Conservation (phyloP, 305 asterid species). For the Solanum hybrid region DNA sequence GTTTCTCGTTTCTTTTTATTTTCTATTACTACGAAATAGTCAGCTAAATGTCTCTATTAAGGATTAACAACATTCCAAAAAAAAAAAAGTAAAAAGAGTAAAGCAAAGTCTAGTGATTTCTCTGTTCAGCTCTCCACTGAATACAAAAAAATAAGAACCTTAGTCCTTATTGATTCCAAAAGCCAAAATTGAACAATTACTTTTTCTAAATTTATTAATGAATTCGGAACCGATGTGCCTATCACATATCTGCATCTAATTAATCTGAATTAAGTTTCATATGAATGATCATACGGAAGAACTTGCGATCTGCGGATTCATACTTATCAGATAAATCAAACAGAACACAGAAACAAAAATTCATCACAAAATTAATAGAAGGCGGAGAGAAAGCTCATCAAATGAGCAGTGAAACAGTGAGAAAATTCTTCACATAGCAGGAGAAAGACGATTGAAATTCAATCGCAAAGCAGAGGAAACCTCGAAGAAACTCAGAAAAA, state of each 20-base stretch:
- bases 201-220: not conserved
- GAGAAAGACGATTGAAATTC: not conserved
- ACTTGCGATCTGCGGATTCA: not conserved
- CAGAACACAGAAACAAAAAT: not conserved
- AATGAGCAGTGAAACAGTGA: not conserved
- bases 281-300: not conserved
- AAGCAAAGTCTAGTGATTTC: not conserved
- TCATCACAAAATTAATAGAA: not conserved
- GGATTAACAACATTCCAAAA: not conserved
- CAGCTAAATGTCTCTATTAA: not conserved
- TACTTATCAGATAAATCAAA: not conserved
- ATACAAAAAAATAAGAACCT: not conserved
- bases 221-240: not conserved
- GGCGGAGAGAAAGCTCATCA: not conserved
- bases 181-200: not conserved
- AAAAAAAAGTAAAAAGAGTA: not conserved
- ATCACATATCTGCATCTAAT: not conserved
- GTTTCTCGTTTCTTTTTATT: not conserved
- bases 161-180: not conserved
- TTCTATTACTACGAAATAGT: not conserved
- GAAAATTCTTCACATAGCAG: not conserved
- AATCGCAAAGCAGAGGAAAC: not conserved
- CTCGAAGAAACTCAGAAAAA: not conserved
- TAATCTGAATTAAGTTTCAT: not conserved
- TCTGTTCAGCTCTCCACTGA: slow-evolving; percentile 3